Evolutionary conservation across 2,329 filamentous ascomycete genomes (phyloP), one percentile per base, ranked within the genome.

Genomic region (Xylaria sp.): DNA sequence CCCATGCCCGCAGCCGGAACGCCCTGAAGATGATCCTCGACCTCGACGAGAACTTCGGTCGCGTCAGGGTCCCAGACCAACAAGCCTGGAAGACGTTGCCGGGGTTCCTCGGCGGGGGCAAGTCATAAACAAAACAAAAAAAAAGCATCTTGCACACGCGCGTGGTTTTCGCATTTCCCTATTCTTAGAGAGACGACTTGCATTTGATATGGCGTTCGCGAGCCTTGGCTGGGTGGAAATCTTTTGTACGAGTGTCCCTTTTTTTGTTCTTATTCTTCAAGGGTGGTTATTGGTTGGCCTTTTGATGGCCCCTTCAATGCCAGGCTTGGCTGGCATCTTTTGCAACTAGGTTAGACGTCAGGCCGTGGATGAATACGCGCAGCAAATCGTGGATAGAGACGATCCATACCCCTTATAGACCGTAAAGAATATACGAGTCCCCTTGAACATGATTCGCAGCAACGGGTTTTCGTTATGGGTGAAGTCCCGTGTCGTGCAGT

Each of bases 11-110:
- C 65, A 95, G 90, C 74, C 82, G 92, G 56, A 97, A 97, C 71
- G 93, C 93, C 9, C 80, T 97, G 64, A 97, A 97, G 82, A 90
- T 97, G 66, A 93, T 97, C 65, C 84, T 97, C 44, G 93, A 97
- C 72, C 78, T 97, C 57, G 93, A 97, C 70, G 88, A 94, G 76
- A 90, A 95, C 71, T 97, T 97, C 78, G 93, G 93, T 57, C 84
- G 86, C 63, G 76, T 89, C 56, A 85, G 83, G 73, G 69, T 90
- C 56, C 81, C 81, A 16, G 76, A 77, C 63, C 74, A 78, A 59
- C 71, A 78, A 64, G 72, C 74, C 29, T 85, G 82, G 82, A 79
- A 78, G 68, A 72, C 75, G 19, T 62, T 85, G 63, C 82, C 82
- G 18, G 72, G 70, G 47, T 69, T 76, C 56, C 79, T 84, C 66